Evolutionary conservation across 2,329 filamentous ascomycete genomes (phyloP).

Genomic region (Ophiocordyceps robertsii): DNA sequence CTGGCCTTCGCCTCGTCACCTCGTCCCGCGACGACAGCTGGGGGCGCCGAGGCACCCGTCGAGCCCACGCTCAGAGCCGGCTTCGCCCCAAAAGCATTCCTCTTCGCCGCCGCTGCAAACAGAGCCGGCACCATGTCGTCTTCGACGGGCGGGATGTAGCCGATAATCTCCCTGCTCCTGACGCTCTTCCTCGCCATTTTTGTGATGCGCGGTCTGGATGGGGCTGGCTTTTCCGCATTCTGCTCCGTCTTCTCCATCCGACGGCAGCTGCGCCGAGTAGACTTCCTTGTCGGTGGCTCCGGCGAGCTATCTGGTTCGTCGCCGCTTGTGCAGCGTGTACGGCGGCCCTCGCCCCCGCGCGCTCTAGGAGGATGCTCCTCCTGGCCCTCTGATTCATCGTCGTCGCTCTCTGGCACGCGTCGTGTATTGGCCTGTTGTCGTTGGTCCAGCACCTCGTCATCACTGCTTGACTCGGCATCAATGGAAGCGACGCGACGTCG

Average conservation of each 20-base stretch:
- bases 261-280: neutral
- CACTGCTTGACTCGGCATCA: neutral
- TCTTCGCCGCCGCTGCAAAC: conserved; percentile 5
- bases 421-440: too few species aligned
- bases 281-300: neutral
- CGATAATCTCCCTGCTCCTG: conserved; percentile 33
- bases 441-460: neutral
- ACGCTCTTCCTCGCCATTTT: conserved; percentile 27
- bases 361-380: too few species aligned
- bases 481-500: neutral
- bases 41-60: too few species aligned
- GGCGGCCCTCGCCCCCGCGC: too few species aligned
- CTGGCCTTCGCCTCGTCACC: too few species aligned
- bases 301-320: conserved; percentile 2
- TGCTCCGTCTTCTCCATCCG: neutral
- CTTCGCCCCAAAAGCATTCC: neutral
- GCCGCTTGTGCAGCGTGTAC: neutral
- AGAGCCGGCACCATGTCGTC: conserved; percentile 5
- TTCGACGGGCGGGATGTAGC: conserved; percentile 15
- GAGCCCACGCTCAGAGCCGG: too few species aligned
- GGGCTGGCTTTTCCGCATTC: neutral
- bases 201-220: conserved; percentile 20
- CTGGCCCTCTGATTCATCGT: neutral
- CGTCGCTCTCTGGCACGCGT: neutral
- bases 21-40: too few species aligned